These are phyloP conservation scores for Helianthus tuberosus DNA, from an alignment of 129 eudicot genomes.

Conservation along the genomic window DNA sequence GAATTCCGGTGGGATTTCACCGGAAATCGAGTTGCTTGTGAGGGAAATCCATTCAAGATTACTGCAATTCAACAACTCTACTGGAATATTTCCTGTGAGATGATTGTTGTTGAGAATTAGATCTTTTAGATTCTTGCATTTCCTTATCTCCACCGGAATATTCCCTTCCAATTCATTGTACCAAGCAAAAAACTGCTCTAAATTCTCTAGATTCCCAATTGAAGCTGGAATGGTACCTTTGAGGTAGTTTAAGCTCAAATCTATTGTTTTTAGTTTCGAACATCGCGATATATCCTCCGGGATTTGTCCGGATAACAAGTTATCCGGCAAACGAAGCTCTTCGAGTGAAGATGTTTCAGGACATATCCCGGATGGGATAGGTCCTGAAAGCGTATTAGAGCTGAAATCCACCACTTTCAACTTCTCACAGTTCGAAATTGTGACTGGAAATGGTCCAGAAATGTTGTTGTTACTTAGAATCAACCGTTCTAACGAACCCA, in stretches of 20 bases:
- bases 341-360: constrained; percentile 65
- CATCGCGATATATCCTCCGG: constrained; percentile 65
- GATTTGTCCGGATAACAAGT: constrained; percentile 58
- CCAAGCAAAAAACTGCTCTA: constrained; percentile 83
- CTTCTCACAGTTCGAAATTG: constrained; percentile 66
- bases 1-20: constrained; percentile 77
- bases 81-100: constrained; percentile 68
- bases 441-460: constrained; percentile 61
- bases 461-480: constrained; percentile 65
- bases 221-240: constrained; percentile 76
- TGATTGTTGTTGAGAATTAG: constrained; percentile 81
- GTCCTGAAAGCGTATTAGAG: constrained; percentile 72
- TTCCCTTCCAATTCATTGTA: constrained; percentile 80
- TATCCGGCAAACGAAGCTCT: constrained; percentile 84
- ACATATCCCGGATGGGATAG: constrained; percentile 74
- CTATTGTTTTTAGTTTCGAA: constrained; percentile 63
- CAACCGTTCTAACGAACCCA: constrained; percentile 63
- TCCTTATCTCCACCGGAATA: constrained; percentile 72
- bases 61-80: constrained; percentile 62
- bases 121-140: constrained; percentile 69
- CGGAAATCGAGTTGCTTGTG: constrained; percentile 73
- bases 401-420: constrained; percentile 77
- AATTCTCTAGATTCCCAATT: constrained; percentile 70
- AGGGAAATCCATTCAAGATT: constrained; percentile 91
- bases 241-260: constrained; percentile 80